Conservation (phyloP, 2,329 filamentous ascomycete species). For the Huntiella decipiens region DNA sequence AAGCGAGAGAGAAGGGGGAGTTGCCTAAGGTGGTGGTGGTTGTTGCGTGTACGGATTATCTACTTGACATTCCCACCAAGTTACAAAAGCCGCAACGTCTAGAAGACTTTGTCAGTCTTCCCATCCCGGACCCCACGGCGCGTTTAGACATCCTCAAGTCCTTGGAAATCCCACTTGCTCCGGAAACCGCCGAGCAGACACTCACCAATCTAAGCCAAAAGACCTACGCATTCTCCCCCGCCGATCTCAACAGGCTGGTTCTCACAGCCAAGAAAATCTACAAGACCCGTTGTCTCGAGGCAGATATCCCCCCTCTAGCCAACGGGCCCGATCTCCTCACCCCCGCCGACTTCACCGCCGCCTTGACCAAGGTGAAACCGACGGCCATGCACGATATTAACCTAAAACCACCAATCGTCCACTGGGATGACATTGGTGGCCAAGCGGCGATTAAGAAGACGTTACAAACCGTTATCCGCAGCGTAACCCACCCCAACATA, state of each 20-base stretch:
- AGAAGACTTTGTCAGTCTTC: slow-evolving; percentile 47
- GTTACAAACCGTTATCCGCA: slow-evolving; percentile 30
- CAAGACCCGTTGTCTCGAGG: slow-evolving; percentile 16
- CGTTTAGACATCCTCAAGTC: slow-evolving; percentile 56
- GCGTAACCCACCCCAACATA: slow-evolving; percentile 13
- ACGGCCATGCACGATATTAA: slow-evolving; percentile 81
- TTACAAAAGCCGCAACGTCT: slow-evolving; percentile 50
- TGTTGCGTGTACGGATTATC: slow-evolving; percentile 51
- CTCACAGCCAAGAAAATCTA: slow-evolving; percentile 16
- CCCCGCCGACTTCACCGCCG: slow-evolving; percentile 37
- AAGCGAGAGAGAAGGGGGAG: slow-evolving; percentile 19
- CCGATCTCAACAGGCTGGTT: slow-evolving; percentile 52
- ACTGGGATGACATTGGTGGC: slow-evolving; percentile 77
- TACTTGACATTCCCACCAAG: slow-evolving; percentile 50
- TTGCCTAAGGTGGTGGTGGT: slow-evolving; percentile 49
- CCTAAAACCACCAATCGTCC: slow-evolving; percentile 67
- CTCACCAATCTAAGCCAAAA: slow-evolving; percentile 46
- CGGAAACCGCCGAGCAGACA: slow-evolving; percentile 29
- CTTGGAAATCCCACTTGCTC: slow-evolving; percentile 28
- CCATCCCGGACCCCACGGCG: slow-evolving; percentile 53
- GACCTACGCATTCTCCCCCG: slow-evolving; percentile 74
- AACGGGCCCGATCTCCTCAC: slow-evolving; percentile 24
- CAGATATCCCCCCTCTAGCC: slow-evolving; percentile 23
- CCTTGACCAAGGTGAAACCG: slow-evolving; percentile 51
- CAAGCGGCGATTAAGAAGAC: slow-evolving; percentile 54